Evolutionary conservation across 208 protist species (phyloP).

Genomic region (Acanthamoeba lenticulata): DNA sequence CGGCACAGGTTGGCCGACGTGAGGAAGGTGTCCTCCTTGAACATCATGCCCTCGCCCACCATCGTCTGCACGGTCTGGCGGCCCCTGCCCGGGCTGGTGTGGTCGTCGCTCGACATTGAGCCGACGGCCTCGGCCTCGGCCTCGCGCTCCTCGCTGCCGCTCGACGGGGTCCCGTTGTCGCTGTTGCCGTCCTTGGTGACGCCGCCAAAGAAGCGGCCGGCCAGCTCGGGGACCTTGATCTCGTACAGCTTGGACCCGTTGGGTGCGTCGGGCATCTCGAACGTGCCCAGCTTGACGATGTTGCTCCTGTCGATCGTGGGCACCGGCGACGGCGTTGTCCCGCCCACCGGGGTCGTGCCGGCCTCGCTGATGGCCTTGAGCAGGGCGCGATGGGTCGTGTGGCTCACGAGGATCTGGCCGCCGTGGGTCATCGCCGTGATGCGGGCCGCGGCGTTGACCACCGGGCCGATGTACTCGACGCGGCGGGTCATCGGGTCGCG

Average conservation of each 20-base stretch:
- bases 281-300: background rate
- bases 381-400: background rate
- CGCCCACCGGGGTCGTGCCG: background rate
- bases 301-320: background rate
- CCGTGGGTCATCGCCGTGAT: constrained; percentile 21
- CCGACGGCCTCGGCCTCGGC: background rate
- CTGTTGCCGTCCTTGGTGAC: background rate
- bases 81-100: no score
- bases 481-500: background rate
- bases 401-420: background rate
- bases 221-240: background rate
- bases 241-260: background rate
- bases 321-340: background rate
- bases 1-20: constrained; percentile 15
- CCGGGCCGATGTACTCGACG: background rate
- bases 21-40: constrained; percentile 41
- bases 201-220: constrained; percentile 8
- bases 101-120: background rate
- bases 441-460: background rate
- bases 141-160: background rate
- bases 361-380: background rate
- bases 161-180: background rate
- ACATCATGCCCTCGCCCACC: background rate
- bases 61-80: background rate
- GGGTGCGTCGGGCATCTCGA: constrained; percentile 22